Evolutionary conservation across 1,284 basidiomycete species (phyloP).

Genomic region (Cryptococcus hybrid): DNA sequence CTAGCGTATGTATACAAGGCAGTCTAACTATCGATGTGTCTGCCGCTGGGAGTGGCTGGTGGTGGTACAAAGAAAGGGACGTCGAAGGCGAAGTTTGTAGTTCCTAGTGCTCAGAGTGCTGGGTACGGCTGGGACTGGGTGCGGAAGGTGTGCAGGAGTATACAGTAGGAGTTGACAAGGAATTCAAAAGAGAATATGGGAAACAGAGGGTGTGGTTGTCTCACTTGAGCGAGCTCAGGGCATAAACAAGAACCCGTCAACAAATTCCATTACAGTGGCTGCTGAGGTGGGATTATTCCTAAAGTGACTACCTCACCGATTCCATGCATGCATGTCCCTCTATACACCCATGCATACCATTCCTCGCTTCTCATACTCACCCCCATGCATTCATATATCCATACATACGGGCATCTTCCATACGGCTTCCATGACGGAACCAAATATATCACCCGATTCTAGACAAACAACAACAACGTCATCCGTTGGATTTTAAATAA

Average conservation of each 20-base stretch:
- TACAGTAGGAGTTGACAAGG: not conserved
- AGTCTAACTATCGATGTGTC: not conserved
- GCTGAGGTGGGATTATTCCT: not conserved
- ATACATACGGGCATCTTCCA: not conserved
- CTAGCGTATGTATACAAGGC: not conserved
- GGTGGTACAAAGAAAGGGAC: too few relatives aligned
- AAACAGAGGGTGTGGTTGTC: not conserved
- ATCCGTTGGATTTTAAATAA: not conserved
- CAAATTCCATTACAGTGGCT: not conserved
- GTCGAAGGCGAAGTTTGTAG: not conserved
- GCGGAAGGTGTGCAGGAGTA: not conserved
- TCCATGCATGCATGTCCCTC: not conserved
- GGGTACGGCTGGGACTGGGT: not conserved
- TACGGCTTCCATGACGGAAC: not conserved
- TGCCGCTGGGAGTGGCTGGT: too few relatives aligned
- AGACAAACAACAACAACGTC: not conserved
- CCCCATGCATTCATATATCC: not conserved
- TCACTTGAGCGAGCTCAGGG: not conserved
- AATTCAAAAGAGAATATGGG: not conserved
- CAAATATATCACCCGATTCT: not conserved
- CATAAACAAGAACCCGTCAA: slow-evolving; percentile 6
- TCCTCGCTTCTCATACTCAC: not conserved
- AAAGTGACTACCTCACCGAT: not conserved
- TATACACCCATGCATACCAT: not conserved
- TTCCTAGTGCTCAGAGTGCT: not conserved